A percentile compares a stretch with the other conserved stretches of the same genome.
phyloP scores from a whole-genome alignment of 805 yeast species.

The Metschnikowia shivogae region DNA sequence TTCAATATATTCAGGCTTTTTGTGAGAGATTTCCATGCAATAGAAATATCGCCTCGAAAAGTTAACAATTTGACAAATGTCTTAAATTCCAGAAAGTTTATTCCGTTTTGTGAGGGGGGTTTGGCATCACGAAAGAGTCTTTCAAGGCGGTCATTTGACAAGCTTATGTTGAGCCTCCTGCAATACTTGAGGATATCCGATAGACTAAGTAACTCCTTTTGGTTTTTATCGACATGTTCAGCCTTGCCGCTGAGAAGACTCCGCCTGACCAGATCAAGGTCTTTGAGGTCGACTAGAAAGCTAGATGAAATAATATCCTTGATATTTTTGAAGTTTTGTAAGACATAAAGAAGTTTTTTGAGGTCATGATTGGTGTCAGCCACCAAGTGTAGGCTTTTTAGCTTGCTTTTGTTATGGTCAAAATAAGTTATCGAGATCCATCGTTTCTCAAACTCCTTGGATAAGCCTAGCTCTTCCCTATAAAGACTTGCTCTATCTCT shows the following conservation, averaged over 20 bases:
- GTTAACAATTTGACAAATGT: constrained; percentile 66
- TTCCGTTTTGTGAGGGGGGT: constrained; percentile 22
- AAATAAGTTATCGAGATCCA: constrained; percentile 84
- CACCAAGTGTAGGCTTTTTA: constrained; percentile 76
- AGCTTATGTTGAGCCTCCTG: constrained; percentile 65
- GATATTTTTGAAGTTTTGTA: constrained; percentile 60
- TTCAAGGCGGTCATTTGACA: constrained; percentile 50
- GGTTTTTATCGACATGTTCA: constrained; percentile 15
- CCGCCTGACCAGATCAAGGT: constrained; percentile 27
- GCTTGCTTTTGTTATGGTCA: constrained; percentile 52
- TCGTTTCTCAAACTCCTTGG: constrained; percentile 55
- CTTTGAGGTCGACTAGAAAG: constrained; percentile 42
- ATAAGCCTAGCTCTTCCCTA: constrained; percentile 76
- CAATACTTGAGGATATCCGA: constrained; percentile 66
- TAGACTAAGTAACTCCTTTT: constrained; percentile 44
- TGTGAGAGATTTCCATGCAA: constrained; percentile 43
- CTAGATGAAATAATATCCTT: constrained; percentile 55
- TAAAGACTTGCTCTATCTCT: constrained; percentile 78
- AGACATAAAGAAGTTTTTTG: constrained; percentile 48
- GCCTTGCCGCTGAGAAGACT: constrained; percentile 24
- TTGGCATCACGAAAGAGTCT: constrained; percentile 48
- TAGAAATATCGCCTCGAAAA: constrained; percentile 55
- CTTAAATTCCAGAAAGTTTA: constrained; percentile 73
- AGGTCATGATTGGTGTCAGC: constrained; percentile 62
- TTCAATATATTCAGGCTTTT: constrained; percentile 19